Base-by-base conservation (phyloP, 164 flowering plant species). In the Aristolochia contorta region DNA sequence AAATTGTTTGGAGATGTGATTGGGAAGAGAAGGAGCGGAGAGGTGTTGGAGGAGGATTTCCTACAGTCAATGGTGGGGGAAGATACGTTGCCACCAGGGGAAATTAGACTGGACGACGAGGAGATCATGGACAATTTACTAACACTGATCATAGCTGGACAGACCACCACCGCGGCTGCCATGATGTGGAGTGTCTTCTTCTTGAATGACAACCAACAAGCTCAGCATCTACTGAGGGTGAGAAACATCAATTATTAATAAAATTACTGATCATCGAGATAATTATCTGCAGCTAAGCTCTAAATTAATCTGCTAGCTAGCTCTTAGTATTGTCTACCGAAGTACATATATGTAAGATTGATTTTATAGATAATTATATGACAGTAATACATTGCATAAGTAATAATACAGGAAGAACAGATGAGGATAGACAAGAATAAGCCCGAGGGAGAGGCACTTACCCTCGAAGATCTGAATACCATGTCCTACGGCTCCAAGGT, bases 111-210 rank as follows among this genome's bases (percentile, higher is more conserved):
- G 22, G 70, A 71, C 5, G 83, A 80, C 62, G 59, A 58, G 25
- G 83, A 86, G 73, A 82, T 87, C n/a, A 67, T 71, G 71, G 94
- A 87, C 47, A 87, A 87, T 50, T 65, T 87, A 8, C 71, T 87
- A 64, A 82, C 87, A 22, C 56, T 83, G 77, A 78, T 87, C 6
- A 74, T 87, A 52, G 88, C 94, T 59, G 86, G 89, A 30, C 90
- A 87, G 43, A 82, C 76, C 23, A 83, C 94, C 16, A 83, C 90
- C 21, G 88, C 94, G 20, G 80, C 82, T 66, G 90, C 90, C 45
- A 79, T 87, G 48, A 74, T 84, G 54, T 87, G 94, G 94, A 81
- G 79, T 77, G 86, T 87, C 43, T 84, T 84, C 72, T 87, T 78
- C 75, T 63, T 84, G 63, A 79, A 77, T 63, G 90, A 87, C 49